Evolutionary conservation across 805 yeast species (phyloP), one percentile per base, ranked within the genome.

Genomic region (Candida mattraensis): DNA sequence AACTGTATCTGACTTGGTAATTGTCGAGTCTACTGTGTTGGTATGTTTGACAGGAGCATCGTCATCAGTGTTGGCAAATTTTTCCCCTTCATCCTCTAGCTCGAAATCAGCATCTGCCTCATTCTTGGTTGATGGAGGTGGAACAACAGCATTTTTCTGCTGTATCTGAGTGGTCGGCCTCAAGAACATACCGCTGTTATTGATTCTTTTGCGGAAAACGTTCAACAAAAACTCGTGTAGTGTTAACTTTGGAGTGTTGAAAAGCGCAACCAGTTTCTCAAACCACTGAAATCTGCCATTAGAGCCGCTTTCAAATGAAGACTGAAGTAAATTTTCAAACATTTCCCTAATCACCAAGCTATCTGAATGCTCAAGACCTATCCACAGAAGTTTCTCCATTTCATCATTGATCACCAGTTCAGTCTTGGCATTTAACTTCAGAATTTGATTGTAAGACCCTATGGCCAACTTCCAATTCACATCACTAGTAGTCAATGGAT

Each of bases 401-500:
- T 35, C 31, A 5, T 36, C 37, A 14, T 48, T 53, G 15, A 53
- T 24, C 2, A 47, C 13, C 7, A 25, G 27, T 12, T 37, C 16
- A 14, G 40, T 29, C 18, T 40, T 42, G 11, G 38, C 27, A 13
- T 44, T 45, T 7, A 63, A 37, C 29, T 56, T 61, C 11, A 59
- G 30, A 7, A 55, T 31, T 38, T 63, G 66, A 21, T 50, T 40
- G 27, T 47, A 50, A 0, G 64, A 53, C 19, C 54, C 55, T 23
- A 61, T 22, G 1, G 62, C 55, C 28, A 56, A 32, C 6, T 34
- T 36, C 45, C 56, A 45, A 25, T 53, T 44, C 19, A 33, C 36
- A 10, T 38, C 54, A 59, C 52, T 63, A 35, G 60, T 60, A 35
- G 52, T 67, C 50, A 46, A 35, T 1, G 65, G 64, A 36, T 49